phyloP scores from a whole-genome alignment of 148 eudicot genomes.

The Pharnaceum exiguum region DNA sequence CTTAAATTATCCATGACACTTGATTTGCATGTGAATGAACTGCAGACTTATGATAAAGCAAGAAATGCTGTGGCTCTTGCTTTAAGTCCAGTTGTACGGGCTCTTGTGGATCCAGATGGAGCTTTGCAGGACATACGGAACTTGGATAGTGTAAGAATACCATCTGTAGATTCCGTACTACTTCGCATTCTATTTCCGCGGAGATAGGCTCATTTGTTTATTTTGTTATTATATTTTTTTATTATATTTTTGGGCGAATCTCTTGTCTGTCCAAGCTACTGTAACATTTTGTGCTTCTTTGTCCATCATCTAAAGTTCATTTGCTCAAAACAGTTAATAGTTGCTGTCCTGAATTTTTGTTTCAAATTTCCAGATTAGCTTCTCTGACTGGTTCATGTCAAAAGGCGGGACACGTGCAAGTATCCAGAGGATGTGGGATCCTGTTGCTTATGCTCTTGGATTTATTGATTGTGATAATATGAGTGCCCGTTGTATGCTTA shows the following conservation, averaged over 20 bases:
- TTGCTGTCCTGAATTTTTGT: slow-evolving; percentile 8
- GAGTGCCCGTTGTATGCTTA: slow-evolving; percentile 99
- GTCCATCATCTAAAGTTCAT: too few species aligned
- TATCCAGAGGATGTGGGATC: slow-evolving; percentile 99
- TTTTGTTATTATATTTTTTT: slow-evolving; percentile 1
- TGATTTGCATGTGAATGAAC: slow-evolving; percentile 14
- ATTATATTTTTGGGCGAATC: neutral
- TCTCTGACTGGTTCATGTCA: slow-evolving; percentile 97
- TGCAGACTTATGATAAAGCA: slow-evolving; percentile 95
- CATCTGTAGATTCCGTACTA: neutral
- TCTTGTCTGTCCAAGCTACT: neutral
- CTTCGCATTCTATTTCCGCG: slow-evolving; percentile 2
- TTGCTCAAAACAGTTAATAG: neutral
- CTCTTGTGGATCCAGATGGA: slow-evolving; percentile 97
- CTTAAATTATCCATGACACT: neutral
- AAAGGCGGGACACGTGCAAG: slow-evolving; percentile 94
- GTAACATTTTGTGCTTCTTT: too few species aligned
- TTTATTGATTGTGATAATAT: slow-evolving; percentile 98
- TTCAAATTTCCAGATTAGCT: slow-evolving; percentile 60
- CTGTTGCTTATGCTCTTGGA: slow-evolving; percentile 99
- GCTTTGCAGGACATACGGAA: slow-evolving; percentile 83
- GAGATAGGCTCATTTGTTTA: neutral
- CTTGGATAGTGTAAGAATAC: slow-evolving; percentile 67
- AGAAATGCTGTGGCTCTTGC: slow-evolving; percentile 99
- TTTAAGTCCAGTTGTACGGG: slow-evolving; percentile 92